These are phyloP conservation scores for Hypoxylon sp. DNA, from an alignment of 2,329 filamentous ascomycete species.

Conservation along the genomic window DNA sequence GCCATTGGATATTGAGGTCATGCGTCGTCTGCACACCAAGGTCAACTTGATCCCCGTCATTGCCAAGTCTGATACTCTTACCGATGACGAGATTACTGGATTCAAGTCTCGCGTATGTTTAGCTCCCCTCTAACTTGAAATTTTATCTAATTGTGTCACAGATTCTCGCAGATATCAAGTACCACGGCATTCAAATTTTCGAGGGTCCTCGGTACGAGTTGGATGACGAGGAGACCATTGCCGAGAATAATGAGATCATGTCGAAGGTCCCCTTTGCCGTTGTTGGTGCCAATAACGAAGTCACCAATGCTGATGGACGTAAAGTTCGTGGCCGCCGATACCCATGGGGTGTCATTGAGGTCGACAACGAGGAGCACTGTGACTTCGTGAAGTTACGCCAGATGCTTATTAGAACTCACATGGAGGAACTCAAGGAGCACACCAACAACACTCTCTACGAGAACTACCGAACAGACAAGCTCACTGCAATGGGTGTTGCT, in stretches of 20 bases:
- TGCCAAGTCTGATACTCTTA: constrained; percentile 97
- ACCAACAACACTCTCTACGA: constrained; percentile 99
- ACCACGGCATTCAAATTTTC: constrained; percentile 99
- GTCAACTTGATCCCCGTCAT: constrained; percentile 99
- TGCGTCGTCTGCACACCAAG: constrained; percentile 99
- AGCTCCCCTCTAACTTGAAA: background rate
- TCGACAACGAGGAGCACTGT: constrained; percentile 99
- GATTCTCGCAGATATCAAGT: constrained; percentile 97
- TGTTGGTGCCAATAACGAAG: constrained; percentile 96
- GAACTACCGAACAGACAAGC: constrained; percentile 99
- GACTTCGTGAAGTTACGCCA: constrained; percentile 99
- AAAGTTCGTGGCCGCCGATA: constrained; percentile 96
- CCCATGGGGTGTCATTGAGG: constrained; percentile 98
- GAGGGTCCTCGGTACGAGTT: constrained; percentile 98
- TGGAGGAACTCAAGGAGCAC: constrained; percentile 99
- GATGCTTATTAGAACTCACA: constrained; percentile 99
- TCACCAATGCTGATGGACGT: constrained; percentile 90
- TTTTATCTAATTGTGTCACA: constrained; percentile 57
- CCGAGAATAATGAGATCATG: constrained; percentile 99
- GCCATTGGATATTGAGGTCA: constrained; percentile 98
- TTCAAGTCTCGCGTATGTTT: constrained; percentile 95
- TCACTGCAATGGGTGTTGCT: constrained; percentile 97
- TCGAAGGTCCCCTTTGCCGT: constrained; percentile 99
- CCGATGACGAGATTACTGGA: constrained; percentile 91
- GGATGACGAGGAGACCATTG: constrained; percentile 99